phyloP scores from a whole-genome alignment of 2,329 filamentous ascomycete genomes.

The Aquanectria penicillioides region DNA sequence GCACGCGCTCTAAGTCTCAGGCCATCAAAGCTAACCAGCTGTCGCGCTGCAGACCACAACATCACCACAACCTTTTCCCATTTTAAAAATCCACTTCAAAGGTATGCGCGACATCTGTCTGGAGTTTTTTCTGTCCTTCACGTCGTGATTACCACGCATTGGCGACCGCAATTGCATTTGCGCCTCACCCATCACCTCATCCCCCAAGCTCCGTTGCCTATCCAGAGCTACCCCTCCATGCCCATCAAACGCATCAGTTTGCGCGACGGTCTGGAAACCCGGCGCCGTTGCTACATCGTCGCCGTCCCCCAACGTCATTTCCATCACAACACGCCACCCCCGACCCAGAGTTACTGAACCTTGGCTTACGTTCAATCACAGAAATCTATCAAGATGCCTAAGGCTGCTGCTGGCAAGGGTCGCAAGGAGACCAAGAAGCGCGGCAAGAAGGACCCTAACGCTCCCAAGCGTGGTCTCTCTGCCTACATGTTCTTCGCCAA shows the following conservation, averaged over 20 bases:
- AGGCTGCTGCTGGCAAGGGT: constrained; percentile 63
- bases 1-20: constrained; percentile 19
- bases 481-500: constrained; percentile 99
- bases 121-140: constrained; percentile 27
- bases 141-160: constrained; percentile 30
- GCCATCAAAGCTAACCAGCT: constrained; percentile 40
- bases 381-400: constrained; percentile 63
- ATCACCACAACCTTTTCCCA: constrained; percentile 24
- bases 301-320: background rate
- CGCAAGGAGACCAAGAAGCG: constrained; percentile 67
- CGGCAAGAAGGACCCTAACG: constrained; percentile 86
- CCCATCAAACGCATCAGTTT: constrained; percentile 7
- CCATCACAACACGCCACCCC: background rate
- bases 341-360: background rate
- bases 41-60: constrained; percentile 44
- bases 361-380: constrained; percentile 40
- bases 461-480: constrained; percentile 98
- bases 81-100: constrained; percentile 27
- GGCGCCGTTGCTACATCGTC: background rate
- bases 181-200: constrained; percentile 35
- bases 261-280: background rate
- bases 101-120: constrained; percentile 33
- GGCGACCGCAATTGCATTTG: constrained; percentile 42
- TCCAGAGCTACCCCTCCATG: constrained; percentile 38
- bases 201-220: constrained; percentile 27